A percentile compares a stretch with the other conserved stretches of the same genome.
These are phyloP conservation scores for Smittium culicis DNA, from an alignment of 371 early-diverging fungal genomes.

Conservation along the genomic window DNA sequence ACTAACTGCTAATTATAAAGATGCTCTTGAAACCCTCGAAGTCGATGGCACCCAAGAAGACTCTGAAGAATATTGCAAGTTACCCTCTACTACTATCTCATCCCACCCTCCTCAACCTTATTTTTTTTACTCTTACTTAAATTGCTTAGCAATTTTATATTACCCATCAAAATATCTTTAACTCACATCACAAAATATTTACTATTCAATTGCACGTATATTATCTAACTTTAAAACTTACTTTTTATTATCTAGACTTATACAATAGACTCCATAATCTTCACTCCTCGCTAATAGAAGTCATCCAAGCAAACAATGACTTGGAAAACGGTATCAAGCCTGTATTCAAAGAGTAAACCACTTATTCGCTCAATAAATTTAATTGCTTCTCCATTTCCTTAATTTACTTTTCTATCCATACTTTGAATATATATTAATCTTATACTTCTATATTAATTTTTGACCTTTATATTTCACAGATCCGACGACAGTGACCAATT, in stretches of 20 bases:
- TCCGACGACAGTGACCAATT: background rate
- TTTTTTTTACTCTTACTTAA: background rate
- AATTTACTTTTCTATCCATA: background rate
- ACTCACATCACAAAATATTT: background rate
- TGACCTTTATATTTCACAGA: background rate
- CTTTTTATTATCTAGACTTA: background rate
- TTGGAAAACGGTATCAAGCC: conserved; percentile 12
- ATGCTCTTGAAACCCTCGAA: conserved; percentile 34
- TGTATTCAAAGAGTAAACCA: conserved; percentile 5
- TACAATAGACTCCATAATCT: conserved; percentile 3
- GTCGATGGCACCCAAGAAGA: conserved; percentile 8
- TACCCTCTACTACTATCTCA: too few species aligned
- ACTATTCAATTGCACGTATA: background rate
- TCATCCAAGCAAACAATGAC: conserved; percentile 1
- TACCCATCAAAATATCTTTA: background rate
- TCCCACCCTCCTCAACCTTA: background rate
- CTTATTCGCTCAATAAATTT: too few species aligned
- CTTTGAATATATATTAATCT: background rate
- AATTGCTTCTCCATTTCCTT: too few species aligned
- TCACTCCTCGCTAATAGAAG: background rate
- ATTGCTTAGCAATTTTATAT: background rate
- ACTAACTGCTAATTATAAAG: conserved; percentile 46
- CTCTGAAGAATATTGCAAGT: background rate
- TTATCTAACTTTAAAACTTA: too few species aligned
- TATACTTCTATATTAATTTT: background rate